Evolutionary conservation across 495 filamentous ascomycete genomes (phyloP).

Genomic region (Lepraria neglecta): DNA sequence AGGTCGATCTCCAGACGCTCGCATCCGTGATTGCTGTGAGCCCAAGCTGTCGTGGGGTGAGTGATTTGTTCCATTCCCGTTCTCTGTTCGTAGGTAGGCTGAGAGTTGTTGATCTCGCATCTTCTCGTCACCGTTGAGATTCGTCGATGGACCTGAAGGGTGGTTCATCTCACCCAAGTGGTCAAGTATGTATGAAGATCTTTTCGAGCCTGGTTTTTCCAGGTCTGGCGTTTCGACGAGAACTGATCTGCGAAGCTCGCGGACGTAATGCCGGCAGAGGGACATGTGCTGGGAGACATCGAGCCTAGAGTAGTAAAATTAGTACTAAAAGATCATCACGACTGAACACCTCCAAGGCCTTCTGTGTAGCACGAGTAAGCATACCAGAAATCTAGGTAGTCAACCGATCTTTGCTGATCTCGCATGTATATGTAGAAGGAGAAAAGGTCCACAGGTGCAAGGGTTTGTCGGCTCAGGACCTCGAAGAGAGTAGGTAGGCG

Average conservation of each 20-base stretch:
- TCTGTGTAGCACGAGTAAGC: conserved; percentile 19
- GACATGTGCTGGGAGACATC: conserved; percentile 99
- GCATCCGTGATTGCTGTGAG: conserved; percentile 40
- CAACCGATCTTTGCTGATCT: conserved; percentile 93
- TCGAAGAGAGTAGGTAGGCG: conserved; percentile 91
- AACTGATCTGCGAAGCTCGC: conserved; percentile 87
- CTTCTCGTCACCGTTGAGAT: conserved; percentile 47
- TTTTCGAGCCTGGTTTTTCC: conserved; percentile 72
- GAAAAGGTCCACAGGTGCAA: conserved; percentile 91
- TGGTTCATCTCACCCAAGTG: conserved; percentile 60
- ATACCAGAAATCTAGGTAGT: conserved; percentile 98
- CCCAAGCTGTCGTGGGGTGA: conserved; percentile 66
- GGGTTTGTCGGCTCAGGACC: conserved; percentile 82
- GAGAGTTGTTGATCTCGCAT: conserved; percentile 83
- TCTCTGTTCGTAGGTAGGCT: conserved; percentile 75
- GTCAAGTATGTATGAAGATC: conserved; percentile 75
- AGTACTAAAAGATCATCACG: background rate
- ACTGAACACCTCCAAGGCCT: conserved; percentile 5
- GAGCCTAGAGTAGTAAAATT: conserved; percentile 55
- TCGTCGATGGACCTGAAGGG: conserved; percentile 47
- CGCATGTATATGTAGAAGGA: conserved; percentile 99
- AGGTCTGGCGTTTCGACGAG: conserved; percentile 87
- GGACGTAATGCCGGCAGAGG: conserved; percentile 94
- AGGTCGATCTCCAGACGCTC: conserved; percentile 31
- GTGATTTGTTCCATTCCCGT: conserved; percentile 44